Evolutionary conservation across 2,329 filamentous ascomycete genomes (phyloP), one percentile per base, ranked within the genome.

Genomic region (Alternaria novae-zelandiae): DNA sequence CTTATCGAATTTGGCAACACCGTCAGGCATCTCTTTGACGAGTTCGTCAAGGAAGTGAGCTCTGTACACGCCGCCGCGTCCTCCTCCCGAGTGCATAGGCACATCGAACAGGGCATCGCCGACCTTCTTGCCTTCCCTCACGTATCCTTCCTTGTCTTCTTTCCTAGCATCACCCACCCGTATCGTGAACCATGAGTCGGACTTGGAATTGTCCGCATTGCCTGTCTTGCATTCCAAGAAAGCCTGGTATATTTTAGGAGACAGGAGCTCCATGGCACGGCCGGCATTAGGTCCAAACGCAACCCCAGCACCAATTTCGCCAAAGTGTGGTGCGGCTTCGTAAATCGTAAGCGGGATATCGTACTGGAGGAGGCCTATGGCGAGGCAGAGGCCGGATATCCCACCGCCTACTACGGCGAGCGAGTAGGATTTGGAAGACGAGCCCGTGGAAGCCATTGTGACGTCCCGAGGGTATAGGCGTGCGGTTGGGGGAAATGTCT

Each of bases 381-480:
- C 86, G 9, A 89, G 82, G 9, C 79, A 79, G 17, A 89, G 80
- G 25, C 88, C 88, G 25, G 83, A 84, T 62, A 89, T 88, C 32
- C 87, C 87, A 45, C 86, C 87, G 63, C 87, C 87, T 15, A 89
- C 78, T 44, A 90, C 86, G 67, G 87, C 87, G 62, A 88, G 78
- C 57, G 79, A 80, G 74, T 83, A 83, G 28, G 76, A 68, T 58
- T 80, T 82, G 15, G 69, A 58, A 20, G 66, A 28, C 9, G 70
- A 55, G 50, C 62, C 53, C 28, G 61, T 57, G 26, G 70, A 59
- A 13, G 67, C 53, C 74, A 76, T 78, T 54, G 51, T 28, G 47
- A 13, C 13, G 61, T 32, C 32, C 51, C 25, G 17, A 30, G 28
- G 15, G 54, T 12, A n/a, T 44, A n/a, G 20, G 26, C 21, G 41